A percentile compares a stretch with the other conserved stretches of the same genome.
Conservation (phyloP, 805 yeast genomes). For the Nakazawaea molendinolei region DNA sequence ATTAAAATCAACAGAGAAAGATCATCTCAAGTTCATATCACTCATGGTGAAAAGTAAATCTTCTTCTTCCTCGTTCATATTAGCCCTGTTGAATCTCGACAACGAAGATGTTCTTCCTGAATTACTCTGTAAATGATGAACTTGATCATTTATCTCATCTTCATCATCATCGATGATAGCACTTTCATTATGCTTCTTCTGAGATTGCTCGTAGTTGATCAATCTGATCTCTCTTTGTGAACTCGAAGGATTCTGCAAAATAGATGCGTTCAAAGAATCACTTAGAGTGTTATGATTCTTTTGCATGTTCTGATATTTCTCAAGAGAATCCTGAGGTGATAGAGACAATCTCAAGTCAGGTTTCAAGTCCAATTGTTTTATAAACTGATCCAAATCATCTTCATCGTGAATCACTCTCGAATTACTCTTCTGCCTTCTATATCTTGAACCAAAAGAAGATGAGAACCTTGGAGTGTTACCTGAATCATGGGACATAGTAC, state of each 20-base stretch:
- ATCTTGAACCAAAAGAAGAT: slow-evolving; percentile 66
- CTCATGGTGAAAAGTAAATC: slow-evolving; percentile 68
- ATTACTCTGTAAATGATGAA: slow-evolving; percentile 11
- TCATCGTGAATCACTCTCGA: slow-evolving; percentile 16
- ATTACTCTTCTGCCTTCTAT: slow-evolving; percentile 15
- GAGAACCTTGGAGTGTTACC: slow-evolving; percentile 52
- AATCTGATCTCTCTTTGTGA: slow-evolving; percentile 6
- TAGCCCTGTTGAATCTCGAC: no score
- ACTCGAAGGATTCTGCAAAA: slow-evolving; percentile 8
- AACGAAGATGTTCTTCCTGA: background rate
- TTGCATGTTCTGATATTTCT: slow-evolving; percentile 13
- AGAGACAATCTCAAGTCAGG: slow-evolving; percentile 28
- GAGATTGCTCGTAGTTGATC: slow-evolving; percentile 8
- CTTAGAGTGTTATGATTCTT: slow-evolving; percentile 14
- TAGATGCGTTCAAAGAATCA: slow-evolving; percentile 13
- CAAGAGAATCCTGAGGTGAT: slow-evolving; percentile 16
- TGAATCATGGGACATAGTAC: slow-evolving; percentile 17
- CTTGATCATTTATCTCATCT: slow-evolving; percentile 14
- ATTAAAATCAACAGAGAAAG: background rate
- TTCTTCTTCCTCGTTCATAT: slow-evolving; percentile 51
- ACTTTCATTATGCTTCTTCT: slow-evolving; percentile 20
- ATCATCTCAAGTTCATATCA: slow-evolving; percentile 39
- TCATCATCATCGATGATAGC: slow-evolving; percentile 28
- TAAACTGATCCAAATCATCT: slow-evolving; percentile 27
- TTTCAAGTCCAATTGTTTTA: slow-evolving; percentile 28